A percentile compares a stretch with the other conserved stretches of the same genome.
Conservation (phyloP, 1,139 yeast species). For the Kodamaea derodonti region DNA sequence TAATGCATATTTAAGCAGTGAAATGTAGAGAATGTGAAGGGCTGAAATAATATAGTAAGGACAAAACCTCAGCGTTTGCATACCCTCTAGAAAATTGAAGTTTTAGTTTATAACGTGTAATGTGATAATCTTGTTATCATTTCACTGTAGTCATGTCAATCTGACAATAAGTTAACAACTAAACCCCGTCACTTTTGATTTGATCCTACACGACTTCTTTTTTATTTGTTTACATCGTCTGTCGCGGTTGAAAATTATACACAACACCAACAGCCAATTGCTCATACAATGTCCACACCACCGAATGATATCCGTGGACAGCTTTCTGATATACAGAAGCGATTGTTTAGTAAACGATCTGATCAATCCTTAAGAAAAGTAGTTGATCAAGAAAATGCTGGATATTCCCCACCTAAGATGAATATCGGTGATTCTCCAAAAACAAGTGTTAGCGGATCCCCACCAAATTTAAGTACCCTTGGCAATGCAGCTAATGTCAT, state of each 20-base stretch:
- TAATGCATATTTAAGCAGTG: too few relatives aligned
- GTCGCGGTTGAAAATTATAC: background rate
- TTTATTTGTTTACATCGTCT: constrained; percentile 2
- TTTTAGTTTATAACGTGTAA: too few relatives aligned
- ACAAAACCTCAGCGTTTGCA: too few relatives aligned
- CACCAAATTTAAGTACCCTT: constrained; percentile 21
- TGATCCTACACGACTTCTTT: constrained; percentile 4
- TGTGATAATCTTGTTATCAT: too few relatives aligned
- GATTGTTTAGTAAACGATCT: constrained; percentile 34
- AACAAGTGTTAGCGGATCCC: constrained; percentile 3
- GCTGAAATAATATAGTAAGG: too few relatives aligned
- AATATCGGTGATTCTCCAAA: background rate
- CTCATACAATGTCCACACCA: constrained; percentile 2
- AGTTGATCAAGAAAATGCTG: constrained; percentile 17
- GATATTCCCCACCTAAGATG: constrained; percentile 1
- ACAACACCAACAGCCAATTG: background rate
- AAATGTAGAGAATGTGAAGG: too few relatives aligned
- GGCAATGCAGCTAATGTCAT: constrained; percentile 10
- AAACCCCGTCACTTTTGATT: background rate
- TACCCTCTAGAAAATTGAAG: too few relatives aligned
- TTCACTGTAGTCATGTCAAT: too few relatives aligned
- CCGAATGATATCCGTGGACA: constrained; percentile 52
- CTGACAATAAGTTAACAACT: too few relatives aligned
- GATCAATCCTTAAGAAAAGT: constrained; percentile 8
- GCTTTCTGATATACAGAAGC: constrained; percentile 56